Percentiles rank a stretch among this genome's conserved stretches.
phyloP scores from a whole-genome alignment of 768 basidiomycete genomes.

The Rhodotorula kratochvilovae region DNA sequence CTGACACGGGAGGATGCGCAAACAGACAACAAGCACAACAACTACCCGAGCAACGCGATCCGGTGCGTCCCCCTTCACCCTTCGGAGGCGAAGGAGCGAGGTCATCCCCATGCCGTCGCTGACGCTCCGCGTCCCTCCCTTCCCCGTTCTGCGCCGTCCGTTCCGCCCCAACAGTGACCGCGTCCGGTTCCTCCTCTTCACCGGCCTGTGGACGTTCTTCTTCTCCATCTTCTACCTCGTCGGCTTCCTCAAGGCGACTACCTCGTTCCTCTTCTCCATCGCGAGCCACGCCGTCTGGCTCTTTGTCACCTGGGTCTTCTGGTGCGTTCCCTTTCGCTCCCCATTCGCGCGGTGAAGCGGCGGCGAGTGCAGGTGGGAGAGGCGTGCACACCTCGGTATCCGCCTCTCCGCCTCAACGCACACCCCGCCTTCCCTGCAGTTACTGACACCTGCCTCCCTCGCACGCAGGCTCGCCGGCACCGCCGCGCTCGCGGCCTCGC shows the following conservation, averaged over 20 bases:
- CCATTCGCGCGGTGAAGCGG: not conserved
- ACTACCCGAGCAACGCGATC: constrained; percentile 24
- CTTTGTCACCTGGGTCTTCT: constrained; percentile 44
- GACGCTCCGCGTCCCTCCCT: too few relatives aligned
- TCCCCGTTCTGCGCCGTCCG: not conserved
- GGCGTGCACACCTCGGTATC: too few relatives aligned
- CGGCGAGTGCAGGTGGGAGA: too few relatives aligned
- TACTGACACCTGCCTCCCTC: not conserved
- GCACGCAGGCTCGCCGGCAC: constrained; percentile 38
- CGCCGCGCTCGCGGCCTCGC: constrained; percentile 33
- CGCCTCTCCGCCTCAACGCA: not conserved
- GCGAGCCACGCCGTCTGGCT: constrained; percentile 36
- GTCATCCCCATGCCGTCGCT: too few relatives aligned
- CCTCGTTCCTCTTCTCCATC: constrained; percentile 43
- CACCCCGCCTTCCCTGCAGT: not conserved
- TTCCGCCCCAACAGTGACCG: constrained; percentile 7
- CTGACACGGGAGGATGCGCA: not conserved
- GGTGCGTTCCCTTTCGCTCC: constrained; percentile 15
- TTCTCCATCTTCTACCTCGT: constrained; percentile 35
- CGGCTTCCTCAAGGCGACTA: constrained; percentile 34
- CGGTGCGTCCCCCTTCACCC: constrained; percentile 2
- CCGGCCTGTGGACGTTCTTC: constrained; percentile 38
- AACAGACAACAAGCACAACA: not conserved
- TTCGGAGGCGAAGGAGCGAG: too few relatives aligned
- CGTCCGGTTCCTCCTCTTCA: constrained; percentile 38